Evolutionary conservation across 345 rosid species (phyloP).

Genomic region (Brassica nigra): DNA sequence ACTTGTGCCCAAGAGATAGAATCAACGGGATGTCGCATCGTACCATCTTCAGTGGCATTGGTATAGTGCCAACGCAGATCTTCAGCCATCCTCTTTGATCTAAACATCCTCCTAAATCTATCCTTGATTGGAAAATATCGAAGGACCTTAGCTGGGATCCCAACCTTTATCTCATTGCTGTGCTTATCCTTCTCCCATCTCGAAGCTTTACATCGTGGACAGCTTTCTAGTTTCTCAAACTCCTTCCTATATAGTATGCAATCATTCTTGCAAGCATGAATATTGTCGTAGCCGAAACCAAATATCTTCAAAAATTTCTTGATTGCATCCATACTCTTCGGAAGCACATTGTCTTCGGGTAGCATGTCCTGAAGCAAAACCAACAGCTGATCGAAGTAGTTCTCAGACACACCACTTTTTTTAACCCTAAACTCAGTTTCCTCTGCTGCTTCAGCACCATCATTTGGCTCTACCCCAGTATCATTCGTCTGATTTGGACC

Average conservation of each 20-base stretch:
- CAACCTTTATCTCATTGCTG: background rate
- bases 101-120: background rate
- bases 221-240: background rate
- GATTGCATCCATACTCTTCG: background rate
- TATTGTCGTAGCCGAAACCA: background rate
- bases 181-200: background rate
- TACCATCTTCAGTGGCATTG: background rate
- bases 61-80: background rate
- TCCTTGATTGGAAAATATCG: background rate
- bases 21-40: background rate
- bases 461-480: background rate
- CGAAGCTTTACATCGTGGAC: background rate
- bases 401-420: background rate
- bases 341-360: background rate
- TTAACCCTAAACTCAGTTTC: background rate
- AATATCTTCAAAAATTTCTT: background rate
- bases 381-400: background rate
- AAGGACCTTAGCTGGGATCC: background rate
- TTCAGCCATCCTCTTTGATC: background rate
- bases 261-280: background rate
- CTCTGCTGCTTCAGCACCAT: background rate
- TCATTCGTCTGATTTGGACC: background rate
- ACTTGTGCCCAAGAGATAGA: background rate
- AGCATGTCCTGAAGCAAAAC: background rate
- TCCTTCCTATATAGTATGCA: background rate